Base-by-base conservation (phyloP, 2,329 filamentous ascomycete genomes). In the Zasmidium citrigriseum region DNA sequence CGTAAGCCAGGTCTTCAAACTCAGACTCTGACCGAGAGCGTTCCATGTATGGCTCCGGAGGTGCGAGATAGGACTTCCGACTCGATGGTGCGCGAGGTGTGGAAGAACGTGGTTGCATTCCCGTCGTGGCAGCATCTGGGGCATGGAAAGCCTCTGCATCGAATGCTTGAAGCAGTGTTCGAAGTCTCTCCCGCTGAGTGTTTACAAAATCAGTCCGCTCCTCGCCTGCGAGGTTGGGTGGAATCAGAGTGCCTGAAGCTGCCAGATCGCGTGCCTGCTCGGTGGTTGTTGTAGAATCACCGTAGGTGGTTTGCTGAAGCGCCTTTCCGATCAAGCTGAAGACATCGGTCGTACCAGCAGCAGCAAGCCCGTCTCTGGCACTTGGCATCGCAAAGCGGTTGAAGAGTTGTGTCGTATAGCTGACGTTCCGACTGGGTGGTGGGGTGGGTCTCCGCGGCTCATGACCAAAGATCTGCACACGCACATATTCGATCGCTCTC, bases 1-100 rank as follows among this genome's bases (percentile, higher is more conserved):
- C 72, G 47, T 73, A 73, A 11, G 66, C 70, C 2, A 75, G 64
- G 54, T 75, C 72, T 58, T 96, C 92, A 70, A 97, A 97, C 67
- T 96, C 93, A 20, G 84, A 85, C 72, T 96, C 92, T 73, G 90
- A 96, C 63, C 87, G 86, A 70, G 90, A 93, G 77, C 93, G 93
- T 67, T 85, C 88, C 68, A 96, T 76, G 46, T 60, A 67, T 75
- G 55, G 51, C 10, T 66, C 62, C 18, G 58, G 53, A 12, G 63
- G 59, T 11, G 65, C 61, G 14, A 67, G 65, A 58, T 68, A 68
- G 9, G 67, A 64, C 55, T 71, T 72, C 20, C 70, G 66, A 16
- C 66, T 64, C 2, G 66, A 64, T 18, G 66, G 65, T 16, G 55
- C 64, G 21, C 64, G 66, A 3, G 67, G 64, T 7, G 55, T 59